Base-by-base conservation (phyloP, 2,329 filamentous ascomycete genomes). In the Trichoderma hamatum region DNA sequence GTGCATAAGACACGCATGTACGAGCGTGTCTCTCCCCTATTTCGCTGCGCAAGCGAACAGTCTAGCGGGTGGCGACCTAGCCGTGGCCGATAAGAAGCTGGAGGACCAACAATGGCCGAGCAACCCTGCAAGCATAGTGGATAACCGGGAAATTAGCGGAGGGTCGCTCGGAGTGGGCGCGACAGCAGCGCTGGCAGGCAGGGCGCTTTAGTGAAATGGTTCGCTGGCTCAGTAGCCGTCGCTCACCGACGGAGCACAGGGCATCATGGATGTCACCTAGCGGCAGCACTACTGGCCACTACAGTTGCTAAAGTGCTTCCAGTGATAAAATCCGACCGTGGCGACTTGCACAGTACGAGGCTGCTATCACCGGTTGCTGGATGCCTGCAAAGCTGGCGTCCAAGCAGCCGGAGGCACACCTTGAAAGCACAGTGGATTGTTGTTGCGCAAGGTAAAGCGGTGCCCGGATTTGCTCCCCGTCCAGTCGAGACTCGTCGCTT, bases 121-220 rank as follows among this genome's bases (percentile, higher is more conserved):
- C 66, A 68, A 24, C 46, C 46, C 55, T 24, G 66, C 56, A 43
- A 28, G 69, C 19, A 49, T 43, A 70, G 72, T 72, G 69, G 69
- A 51, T 58, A 59, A 5, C 5, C 39, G 71, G 71, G 72, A 72
- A 72, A 72, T 72, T 71, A 62, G 66, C 72, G 56, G 66, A 68
- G 71, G 64, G 69, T 46, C 46, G 5, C 28, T 32, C 52, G 63
- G 63, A 24, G 63, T 66, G 51, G 63, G 52, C 61, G 61, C 49
- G 61, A 54, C 61, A 39, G 28, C 51, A 30, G 21, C 26, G 13
- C 46, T 21, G 46, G n/a, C 46, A 61, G 26, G 58, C 39, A 58
- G 55, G 55, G 59, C 59, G 39, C 59, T 61, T 58, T 36, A 58
- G 52, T 21, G 36, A 58, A 21, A 32, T 65, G 62, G 62, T 56